Evolutionary conservation across 106 monocot genomes (phyloP).

Genomic region (Dendrobium huoshanense): DNA sequence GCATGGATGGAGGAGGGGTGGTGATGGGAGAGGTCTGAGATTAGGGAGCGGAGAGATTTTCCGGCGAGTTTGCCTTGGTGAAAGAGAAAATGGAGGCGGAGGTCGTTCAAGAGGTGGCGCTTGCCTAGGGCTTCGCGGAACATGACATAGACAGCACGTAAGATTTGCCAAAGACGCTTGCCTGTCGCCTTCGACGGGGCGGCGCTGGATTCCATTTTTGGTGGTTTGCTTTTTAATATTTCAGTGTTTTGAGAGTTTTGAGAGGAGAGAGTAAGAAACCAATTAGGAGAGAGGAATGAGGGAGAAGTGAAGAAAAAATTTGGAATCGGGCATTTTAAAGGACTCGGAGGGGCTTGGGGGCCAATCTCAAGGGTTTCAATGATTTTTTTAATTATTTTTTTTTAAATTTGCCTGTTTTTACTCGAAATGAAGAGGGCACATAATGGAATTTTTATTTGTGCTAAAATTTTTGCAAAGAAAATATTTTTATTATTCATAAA

Average conservation of each 20-base stretch:
- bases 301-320: neutral
- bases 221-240: neutral
- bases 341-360: neutral
- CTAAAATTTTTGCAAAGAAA: too few species aligned
- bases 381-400: too few species aligned
- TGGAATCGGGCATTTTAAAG: neutral
- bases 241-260: neutral
- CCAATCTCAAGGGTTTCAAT: too few species aligned
- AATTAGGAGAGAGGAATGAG: neutral
- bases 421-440: too few species aligned
- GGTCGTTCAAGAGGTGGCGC: neutral
- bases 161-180: slow-evolving; percentile 1
- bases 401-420: too few species aligned
- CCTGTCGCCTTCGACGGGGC: neutral
- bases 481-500: too few species aligned
- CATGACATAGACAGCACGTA: neutral
- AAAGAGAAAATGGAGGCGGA: neutral
- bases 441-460: too few species aligned
- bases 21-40: slow-evolving; percentile 14
- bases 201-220: neutral
- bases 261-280: neutral
- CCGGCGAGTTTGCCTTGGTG: neutral
- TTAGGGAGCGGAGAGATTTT: slow-evolving; percentile 2
- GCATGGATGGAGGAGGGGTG: neutral
- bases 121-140: neutral